Base-by-base conservation (phyloP, 2,329 filamentous ascomycete species). In the Parastagonospora avenae region DNA sequence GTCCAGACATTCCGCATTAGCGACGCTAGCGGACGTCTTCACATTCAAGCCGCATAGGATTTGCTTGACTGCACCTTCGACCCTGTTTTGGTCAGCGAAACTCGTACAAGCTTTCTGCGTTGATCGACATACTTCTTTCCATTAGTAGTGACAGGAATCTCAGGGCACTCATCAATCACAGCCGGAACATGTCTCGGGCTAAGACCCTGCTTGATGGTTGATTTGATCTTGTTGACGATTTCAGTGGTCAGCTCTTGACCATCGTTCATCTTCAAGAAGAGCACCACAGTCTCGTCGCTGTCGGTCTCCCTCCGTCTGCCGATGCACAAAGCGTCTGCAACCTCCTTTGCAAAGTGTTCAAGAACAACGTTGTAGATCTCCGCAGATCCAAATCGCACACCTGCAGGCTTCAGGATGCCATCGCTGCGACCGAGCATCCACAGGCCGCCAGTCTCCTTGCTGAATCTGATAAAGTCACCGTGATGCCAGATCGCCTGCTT, bases 331-430 rank as follows among this genome's bases (percentile, higher is more conserved):
- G 91, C 90, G 64, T 99, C 93, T 52, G 91, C 88, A 14, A 97
- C 80, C 48, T 93, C 84, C 9, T 81, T 76, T 0, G 86, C 83
- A 64, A 97, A 97, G 74, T 92, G 89, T 59, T 90, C 86, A 1
- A 94, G 84, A 27, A 97, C 77, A n/a, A 97, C 81, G 70, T 96
- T 97, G 75, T 97, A 97, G 15, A 99, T 96, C 78, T 99, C 94
- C 0, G 93, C 92, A 29, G 87, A 92, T 4, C 93, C 93, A 68
- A 99, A 97, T 0, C 93, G 82, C 14, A 99, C 91, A 2, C 94
- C 94, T 0, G 88, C 85, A 0, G 94, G 94, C 71, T 99, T 99
- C 11, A 99, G 77, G 5, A 97, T 90, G 4, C 94, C 94, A 64
- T 99, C 93, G 44, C 89, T 94, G 24, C 93, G 84, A 2, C 94